Evolutionary conservation across 148 eudicot species (phyloP).

Genomic region (Heliamphora exappendiculata): DNA sequence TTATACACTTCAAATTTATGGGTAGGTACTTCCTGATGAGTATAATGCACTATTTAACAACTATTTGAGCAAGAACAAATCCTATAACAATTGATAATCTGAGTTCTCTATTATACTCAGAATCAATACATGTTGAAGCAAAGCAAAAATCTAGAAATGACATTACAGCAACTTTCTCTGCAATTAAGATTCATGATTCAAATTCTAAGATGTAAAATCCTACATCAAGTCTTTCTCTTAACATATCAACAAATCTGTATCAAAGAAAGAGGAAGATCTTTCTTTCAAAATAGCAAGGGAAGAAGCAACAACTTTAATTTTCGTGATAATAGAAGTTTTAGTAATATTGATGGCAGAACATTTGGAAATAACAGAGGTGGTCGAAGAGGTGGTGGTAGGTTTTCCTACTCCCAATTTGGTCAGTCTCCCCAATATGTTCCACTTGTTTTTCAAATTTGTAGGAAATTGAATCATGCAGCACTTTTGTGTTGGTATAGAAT

Average conservation of each 20-base stretch:
- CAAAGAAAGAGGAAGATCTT: too few relatives aligned
- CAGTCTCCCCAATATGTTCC: neutral
- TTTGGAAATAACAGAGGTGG: too few relatives aligned
- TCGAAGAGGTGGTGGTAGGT: neutral
- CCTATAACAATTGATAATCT: neutral
- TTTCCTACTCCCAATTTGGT: neutral
- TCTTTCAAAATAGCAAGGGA: too few relatives aligned
- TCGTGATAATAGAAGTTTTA: too few relatives aligned
- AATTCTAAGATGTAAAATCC: neutral
- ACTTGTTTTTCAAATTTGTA: neutral
- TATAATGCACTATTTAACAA: too few relatives aligned
- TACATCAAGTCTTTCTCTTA: too few relatives aligned
- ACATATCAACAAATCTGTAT: too few relatives aligned
- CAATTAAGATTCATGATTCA: neutral
- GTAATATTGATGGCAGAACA: too few relatives aligned
- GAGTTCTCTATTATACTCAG: neutral
- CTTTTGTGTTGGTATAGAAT: neutral
- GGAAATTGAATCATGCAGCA: neutral
- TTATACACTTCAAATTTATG: too few relatives aligned
- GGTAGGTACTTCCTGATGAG: too few relatives aligned
- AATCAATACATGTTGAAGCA: neutral
- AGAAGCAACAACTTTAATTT: too few relatives aligned
- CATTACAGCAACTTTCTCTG: neutral
- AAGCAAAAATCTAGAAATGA: too few relatives aligned
- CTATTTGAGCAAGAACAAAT: neutral